Evolutionary conservation across 2,329 filamentous ascomycete genomes (phyloP).

Genomic region (Ilyonectria destructans): DNA sequence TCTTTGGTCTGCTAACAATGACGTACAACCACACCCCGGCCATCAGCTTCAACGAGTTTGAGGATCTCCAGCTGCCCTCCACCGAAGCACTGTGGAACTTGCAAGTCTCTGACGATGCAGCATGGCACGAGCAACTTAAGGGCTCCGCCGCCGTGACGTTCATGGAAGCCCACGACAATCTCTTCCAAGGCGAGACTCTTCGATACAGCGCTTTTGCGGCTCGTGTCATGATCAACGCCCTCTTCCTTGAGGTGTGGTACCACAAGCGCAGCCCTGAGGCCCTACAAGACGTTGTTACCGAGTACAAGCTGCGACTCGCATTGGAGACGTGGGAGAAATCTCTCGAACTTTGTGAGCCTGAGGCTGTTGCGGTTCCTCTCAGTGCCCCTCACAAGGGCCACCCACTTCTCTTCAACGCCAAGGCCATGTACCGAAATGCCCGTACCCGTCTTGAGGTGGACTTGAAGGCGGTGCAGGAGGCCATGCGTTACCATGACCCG

Average conservation of each 20-base stretch:
- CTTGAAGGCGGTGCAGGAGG: constrained; percentile 95
- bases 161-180: constrained; percentile 92
- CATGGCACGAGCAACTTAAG: constrained; percentile 87
- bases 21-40: constrained; percentile 99
- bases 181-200: constrained; percentile 93
- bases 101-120: constrained; percentile 81
- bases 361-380: constrained; percentile 88
- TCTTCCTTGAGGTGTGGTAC: constrained; percentile 99
- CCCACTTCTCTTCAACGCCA: constrained; percentile 97
- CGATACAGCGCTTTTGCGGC: constrained; percentile 98
- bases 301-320: constrained; percentile 96
- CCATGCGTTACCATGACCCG: constrained; percentile 94
- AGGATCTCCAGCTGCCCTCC: constrained; percentile 91
- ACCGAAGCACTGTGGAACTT: constrained; percentile 97
- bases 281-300: constrained; percentile 95
- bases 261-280: constrained; percentile 99
- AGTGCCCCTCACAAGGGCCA: constrained; percentile 97
- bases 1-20: constrained; percentile 94
- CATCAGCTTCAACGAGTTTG: constrained; percentile 98
- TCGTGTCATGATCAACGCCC: constrained; percentile 97
- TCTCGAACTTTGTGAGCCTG: constrained; percentile 92
- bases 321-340: constrained; percentile 99
- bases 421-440: constrained; percentile 96
- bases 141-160: constrained; percentile 86
- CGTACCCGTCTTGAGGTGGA: constrained; percentile 94